Base-by-base conservation (phyloP, 164 flowering plant species). In the Dillenia turbinata region DNA sequence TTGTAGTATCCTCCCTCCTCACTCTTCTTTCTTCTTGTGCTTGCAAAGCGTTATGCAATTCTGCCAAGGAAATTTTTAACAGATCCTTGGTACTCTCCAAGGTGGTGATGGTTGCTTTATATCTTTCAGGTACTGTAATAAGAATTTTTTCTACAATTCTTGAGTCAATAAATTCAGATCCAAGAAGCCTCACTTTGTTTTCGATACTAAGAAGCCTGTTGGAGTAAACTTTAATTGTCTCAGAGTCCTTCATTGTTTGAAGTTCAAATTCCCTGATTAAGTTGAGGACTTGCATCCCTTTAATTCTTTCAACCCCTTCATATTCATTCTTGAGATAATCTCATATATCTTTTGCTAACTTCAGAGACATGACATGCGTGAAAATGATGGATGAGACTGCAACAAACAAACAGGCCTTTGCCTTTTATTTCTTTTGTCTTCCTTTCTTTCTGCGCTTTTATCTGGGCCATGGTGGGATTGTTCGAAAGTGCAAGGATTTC, bases 261-360 rank as follows among this genome's bases (percentile, higher is more conserved):
- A 33, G 40, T n/a, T 63, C 40, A 26, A 63, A 63, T 0, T 62
- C 65, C 5, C 50, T 15, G 2, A 62, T 15, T 0, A 62, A 16
- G 15, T 62, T 62, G 16, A 62, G n/a, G 5, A 61, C 64, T 61
- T 61, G 55, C 56, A 61, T 50, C 8, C 47, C 47, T 49, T 14
- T 12, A 40, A 52, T 44, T 44, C 57, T 43, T 43, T 62, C 57
- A 33, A 4, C 40, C 0, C 40, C 40, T 33, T 33, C 7, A 33
- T 33, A 33, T 33, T 33, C 40, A 5, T 33, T 33, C 40, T 33
- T 33, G 40, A 33, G 40, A 33, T 33, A 33, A 33, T 33, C 40
- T 7, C 40, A 61, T 13, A 61, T 61, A 5, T 61, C 47, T 6
- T 60, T 60, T 22, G 44, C 17, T 47, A 7, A 10, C 44, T 60